Conservation (phyloP, 1,284 basidiomycete species). For the Chondrostereum purpureum region DNA sequence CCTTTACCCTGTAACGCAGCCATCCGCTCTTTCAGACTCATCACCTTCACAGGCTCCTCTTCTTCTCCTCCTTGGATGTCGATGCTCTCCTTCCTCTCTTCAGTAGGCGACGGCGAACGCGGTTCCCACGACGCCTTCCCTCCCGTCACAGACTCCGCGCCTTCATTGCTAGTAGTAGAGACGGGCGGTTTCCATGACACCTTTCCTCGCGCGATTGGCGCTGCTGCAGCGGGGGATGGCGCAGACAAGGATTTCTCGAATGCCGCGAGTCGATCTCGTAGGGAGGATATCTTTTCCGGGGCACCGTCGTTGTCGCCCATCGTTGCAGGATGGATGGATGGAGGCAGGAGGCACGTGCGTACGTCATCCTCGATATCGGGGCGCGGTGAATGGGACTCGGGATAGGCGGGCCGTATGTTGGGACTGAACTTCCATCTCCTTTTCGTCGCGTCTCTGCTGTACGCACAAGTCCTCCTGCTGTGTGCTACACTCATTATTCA, state of each 20-base stretch:
- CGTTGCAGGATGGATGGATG: no score
- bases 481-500: no score
- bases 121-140: conserved; percentile 67
- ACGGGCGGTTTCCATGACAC: conserved; percentile 72
- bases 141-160: conserved; percentile 67
- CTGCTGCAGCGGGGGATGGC: conserved; percentile 41
- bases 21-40: conserved; percentile 87
- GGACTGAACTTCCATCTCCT: no score
- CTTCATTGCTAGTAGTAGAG: no score
- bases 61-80: conserved; percentile 85
- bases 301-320: no score
- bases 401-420: no score
- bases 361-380: no score
- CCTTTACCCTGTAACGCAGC: conserved; percentile 79
- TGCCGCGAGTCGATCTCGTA: conserved; percentile 78
- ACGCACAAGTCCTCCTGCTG: no score
- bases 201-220: conserved; percentile 65
- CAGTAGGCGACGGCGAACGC: conserved; percentile 46
- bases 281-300: conserved; percentile 60
- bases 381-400: no score
- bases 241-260: conserved; percentile 58
- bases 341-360: no score
- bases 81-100: conserved; percentile 21
- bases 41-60: conserved; percentile 70
- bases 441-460: no score